phyloP scores from a whole-genome alignment of 2,329 filamentous ascomycete species.

The Fusarium protoensiforme region DNA sequence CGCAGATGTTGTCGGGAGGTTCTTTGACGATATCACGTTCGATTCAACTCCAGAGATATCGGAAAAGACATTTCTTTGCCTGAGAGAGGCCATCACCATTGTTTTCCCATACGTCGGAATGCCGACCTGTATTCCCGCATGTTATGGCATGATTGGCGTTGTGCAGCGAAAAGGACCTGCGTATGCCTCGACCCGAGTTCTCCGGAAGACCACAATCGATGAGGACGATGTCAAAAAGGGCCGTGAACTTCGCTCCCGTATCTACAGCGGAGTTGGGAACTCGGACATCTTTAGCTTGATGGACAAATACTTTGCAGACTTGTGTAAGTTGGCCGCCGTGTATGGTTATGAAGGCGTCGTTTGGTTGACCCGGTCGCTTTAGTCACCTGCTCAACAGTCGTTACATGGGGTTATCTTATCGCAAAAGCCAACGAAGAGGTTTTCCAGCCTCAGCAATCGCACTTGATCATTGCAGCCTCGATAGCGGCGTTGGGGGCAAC shows the following conservation, averaged over 20 bases:
- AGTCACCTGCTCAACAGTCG: slow-evolving; percentile 28
- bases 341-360: not conserved
- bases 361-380: not conserved
- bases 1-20: slow-evolving; percentile 21
- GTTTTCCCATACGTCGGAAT: slow-evolving; percentile 26
- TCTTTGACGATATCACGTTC: slow-evolving; percentile 28
- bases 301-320: slow-evolving; percentile 28
- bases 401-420: slow-evolving; percentile 26
- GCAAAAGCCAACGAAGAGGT: slow-evolving; percentile 22
- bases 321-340: slow-evolving; percentile 6
- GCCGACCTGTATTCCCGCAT: slow-evolving; percentile 32
- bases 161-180: slow-evolving; percentile 20
- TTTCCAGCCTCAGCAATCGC: slow-evolving; percentile 15
- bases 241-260: slow-evolving; percentile 8
- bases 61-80: slow-evolving; percentile 12
- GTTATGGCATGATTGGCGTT: slow-evolving; percentile 33
- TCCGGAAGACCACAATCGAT: slow-evolving; percentile 19
- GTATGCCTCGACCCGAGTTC: slow-evolving; percentile 22
- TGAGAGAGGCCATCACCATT: slow-evolving; percentile 27
- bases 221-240: slow-evolving; percentile 21
- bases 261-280: slow-evolving; percentile 27
- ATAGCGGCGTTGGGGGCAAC: slow-evolving; percentile 17
- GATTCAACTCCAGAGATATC: slow-evolving; percentile 11
- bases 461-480: slow-evolving; percentile 20
- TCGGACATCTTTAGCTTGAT: slow-evolving; percentile 27